Conservation (phyloP, 768 basidiomycete genomes). For the Phaffia australis region DNA sequence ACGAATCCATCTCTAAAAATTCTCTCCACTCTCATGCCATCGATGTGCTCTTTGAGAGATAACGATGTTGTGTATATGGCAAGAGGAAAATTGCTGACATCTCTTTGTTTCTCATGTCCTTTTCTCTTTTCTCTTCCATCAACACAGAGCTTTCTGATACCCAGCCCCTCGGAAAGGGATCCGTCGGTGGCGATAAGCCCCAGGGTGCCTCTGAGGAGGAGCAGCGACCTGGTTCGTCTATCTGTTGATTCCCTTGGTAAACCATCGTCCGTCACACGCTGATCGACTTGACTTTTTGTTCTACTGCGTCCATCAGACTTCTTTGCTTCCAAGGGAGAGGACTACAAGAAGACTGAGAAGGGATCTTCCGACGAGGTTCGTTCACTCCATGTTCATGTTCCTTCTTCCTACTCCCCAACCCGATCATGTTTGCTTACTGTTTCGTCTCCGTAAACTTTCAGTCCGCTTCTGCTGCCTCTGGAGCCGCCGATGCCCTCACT, state of each 20-base stretch:
- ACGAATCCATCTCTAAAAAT: no score
- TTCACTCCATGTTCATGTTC: neutral
- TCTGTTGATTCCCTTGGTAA: no score
- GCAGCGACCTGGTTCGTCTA: constrained; percentile 24
- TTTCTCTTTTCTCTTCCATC: neutral
- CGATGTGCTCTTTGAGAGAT: no score
- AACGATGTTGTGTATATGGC: no score
- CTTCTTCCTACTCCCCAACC: neutral
- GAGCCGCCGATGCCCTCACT: constrained; percentile 11
- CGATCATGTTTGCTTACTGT: neutral
- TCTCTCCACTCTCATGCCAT: neutral
- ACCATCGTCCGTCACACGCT: neutral
- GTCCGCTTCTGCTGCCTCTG: neutral
- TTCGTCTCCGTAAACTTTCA: neutral
- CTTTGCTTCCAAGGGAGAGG: constrained; percentile 19
- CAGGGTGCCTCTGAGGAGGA: constrained; percentile 23
- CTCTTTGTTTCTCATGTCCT: neutral
- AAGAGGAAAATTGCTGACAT: neutral
- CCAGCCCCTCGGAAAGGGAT: constrained; percentile 23
- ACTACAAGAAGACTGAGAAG: constrained; percentile 11
- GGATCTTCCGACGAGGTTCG: neutral
- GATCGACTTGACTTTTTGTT: no score
- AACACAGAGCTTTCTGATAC: constrained; percentile 5
- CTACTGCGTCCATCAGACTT: neutral
- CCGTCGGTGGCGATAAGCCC: constrained; percentile 16